Conservation (phyloP, 805 yeast species). For the Candida tallmaniae region DNA sequence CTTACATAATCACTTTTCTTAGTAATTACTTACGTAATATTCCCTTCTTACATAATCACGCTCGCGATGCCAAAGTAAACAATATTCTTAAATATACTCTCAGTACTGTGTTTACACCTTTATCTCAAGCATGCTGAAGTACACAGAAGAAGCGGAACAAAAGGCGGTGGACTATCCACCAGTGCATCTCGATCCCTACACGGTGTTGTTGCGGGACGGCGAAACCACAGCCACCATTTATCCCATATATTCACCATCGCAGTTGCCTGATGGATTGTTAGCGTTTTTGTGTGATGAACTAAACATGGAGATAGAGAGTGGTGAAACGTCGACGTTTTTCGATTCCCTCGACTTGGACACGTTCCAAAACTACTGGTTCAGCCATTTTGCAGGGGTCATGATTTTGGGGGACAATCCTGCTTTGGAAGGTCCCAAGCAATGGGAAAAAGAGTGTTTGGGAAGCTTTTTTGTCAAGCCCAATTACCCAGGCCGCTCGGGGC, state of each 20-base stretch:
- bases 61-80: conserved; percentile 1
- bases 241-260: conserved; percentile 65
- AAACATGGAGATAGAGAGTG: conserved; percentile 86
- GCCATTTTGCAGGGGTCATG: conserved; percentile 74
- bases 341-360: conserved; percentile 73
- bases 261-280: conserved; percentile 72
- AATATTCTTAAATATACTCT: conserved; percentile 23
- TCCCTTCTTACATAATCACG: too few relatives aligned
- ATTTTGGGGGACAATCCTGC: conserved; percentile 65
- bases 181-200: conserved; percentile 47
- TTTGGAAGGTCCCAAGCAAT: conserved; percentile 53
- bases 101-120: conserved; percentile 30
- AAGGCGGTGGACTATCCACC: conserved; percentile 8
- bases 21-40: too few relatives aligned
- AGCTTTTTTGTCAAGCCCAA: conserved; percentile 81
- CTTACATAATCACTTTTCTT: too few relatives aligned
- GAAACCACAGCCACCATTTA: conserved; percentile 91
- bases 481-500: conserved; percentile 90
- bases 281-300: conserved; percentile 87
- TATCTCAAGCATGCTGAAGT: conserved; percentile 4
- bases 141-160: neutral
- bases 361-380: conserved; percentile 85
- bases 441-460: conserved; percentile 94
- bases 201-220: conserved; percentile 78
- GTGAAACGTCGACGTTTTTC: conserved; percentile 83